phyloP scores from a whole-genome alignment of 345 rosid genomes.

The Jatropha curcas region DNA sequence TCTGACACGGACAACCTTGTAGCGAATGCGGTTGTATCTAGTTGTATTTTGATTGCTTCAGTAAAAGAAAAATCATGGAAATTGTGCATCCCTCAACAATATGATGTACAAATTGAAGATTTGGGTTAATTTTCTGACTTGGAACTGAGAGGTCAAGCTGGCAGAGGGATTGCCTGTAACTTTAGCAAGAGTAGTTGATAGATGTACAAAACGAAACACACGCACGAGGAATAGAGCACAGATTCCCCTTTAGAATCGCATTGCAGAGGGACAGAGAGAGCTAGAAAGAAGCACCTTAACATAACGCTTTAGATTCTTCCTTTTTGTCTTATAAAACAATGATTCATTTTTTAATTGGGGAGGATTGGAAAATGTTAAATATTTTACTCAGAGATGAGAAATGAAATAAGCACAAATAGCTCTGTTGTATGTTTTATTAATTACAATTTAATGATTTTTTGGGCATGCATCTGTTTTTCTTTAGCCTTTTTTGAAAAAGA shows the following conservation, averaged over 20 bases:
- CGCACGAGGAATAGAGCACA: conserved; percentile 9
- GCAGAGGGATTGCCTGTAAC: conserved; percentile 19
- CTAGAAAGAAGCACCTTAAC: conserved; percentile 15
- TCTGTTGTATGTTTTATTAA: background rate
- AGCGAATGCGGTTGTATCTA: conserved; percentile 11
- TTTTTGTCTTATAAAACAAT: background rate
- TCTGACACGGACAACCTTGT: conserved; percentile 51
- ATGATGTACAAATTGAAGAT: background rate
- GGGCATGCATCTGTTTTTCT: too few species aligned
- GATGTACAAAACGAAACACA: conserved; percentile 24
- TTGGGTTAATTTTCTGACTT: background rate
- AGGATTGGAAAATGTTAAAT: conserved; percentile 6
- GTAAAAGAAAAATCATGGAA: conserved; percentile 8
- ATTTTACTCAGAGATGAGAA: conserved; percentile 3
- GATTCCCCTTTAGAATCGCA: conserved; percentile 1
- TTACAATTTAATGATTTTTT: background rate
- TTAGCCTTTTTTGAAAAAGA: too few species aligned
- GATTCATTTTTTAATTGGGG: conserved; percentile 24
- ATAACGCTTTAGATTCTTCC: conserved; percentile 14
- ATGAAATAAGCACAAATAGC: conserved; percentile 20
- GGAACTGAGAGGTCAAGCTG: background rate
- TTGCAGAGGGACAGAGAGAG: conserved; percentile 13
- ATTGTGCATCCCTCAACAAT: conserved; percentile 10
- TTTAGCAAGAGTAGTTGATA: conserved; percentile 21
- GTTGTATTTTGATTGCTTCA: conserved; percentile 8